Percentiles rank a stretch among this genome's conserved stretches.
phyloP scores from a whole-genome alignment of 495 filamentous ascomycete species.

The Xylaria curta region DNA sequence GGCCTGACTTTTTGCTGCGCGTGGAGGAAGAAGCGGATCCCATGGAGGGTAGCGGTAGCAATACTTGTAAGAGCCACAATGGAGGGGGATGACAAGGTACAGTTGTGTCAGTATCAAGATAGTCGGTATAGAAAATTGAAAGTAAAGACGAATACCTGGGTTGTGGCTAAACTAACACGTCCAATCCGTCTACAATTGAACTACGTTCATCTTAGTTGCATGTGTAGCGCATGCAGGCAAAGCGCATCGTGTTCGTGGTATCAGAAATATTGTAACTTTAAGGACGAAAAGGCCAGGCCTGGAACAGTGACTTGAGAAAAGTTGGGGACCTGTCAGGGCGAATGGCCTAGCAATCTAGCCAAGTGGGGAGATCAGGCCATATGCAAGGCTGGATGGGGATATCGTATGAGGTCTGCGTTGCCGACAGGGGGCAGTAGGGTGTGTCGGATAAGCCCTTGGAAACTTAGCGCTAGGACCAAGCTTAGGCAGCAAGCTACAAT shows the following conservation, averaged over 20 bases:
- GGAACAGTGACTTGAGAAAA: neutral
- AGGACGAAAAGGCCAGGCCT: neutral
- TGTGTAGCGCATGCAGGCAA: neutral
- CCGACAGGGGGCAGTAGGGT: neutral
- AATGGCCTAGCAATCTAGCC: conserved; percentile 22
- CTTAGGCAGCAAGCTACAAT: conserved; percentile 5
- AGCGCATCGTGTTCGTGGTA: neutral
- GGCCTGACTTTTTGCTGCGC: conserved; percentile 27
- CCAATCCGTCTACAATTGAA: neutral
- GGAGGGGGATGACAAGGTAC: conserved; percentile 1
- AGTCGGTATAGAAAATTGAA: neutral
- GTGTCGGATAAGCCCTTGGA: conserved; percentile 20
- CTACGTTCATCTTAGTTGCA: neutral
- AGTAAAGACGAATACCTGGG: neutral
- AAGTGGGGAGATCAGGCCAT: conserved; percentile 42
- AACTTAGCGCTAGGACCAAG: neutral
- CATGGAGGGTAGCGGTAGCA: neutral
- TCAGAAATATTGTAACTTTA: neutral
- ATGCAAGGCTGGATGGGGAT: conserved; percentile 37
- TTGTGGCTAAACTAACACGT: neutral
- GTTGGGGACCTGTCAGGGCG: conserved; percentile 34
- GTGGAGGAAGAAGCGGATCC: conserved; percentile 24
- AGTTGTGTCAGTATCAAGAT: neutral
- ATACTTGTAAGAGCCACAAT: neutral
- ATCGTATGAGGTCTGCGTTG: conserved; percentile 44